These are phyloP conservation scores for Mycena crocata DNA, from an alignment of 768 basidiomycete species.

Conservation along the genomic window DNA sequence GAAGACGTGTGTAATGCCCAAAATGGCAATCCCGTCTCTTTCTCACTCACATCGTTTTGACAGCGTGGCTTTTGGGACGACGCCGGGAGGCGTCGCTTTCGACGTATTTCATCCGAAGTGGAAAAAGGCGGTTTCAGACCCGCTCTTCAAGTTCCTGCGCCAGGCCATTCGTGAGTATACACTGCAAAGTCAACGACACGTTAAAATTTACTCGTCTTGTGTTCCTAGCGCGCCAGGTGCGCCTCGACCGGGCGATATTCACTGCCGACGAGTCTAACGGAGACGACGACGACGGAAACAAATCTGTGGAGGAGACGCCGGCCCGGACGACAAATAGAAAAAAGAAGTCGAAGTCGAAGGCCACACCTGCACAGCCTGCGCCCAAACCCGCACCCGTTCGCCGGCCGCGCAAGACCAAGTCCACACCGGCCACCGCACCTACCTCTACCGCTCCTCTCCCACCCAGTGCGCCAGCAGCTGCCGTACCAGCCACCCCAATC, in stretches of 20 bases:
- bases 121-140: not conserved
- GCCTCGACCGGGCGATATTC: not conserved
- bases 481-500: too few relatives aligned
- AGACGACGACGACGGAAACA: not conserved
- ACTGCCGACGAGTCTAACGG: not conserved
- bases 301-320: not conserved
- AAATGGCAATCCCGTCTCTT: not conserved
- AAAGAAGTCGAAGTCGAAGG: too few relatives aligned
- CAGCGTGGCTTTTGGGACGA: not conserved
- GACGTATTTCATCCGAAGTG: not conserved
- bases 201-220: not conserved
- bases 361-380: too few relatives aligned
- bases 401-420: too few relatives aligned
- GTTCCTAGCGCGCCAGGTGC: not conserved
- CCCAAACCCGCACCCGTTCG: too few relatives aligned
- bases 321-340: too few relatives aligned
- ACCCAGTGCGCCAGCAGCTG: too few relatives aligned
- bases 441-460: too few relatives aligned
- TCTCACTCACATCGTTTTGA: not conserved
- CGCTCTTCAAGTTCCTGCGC: not conserved
- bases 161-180: not conserved
- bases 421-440: too few relatives aligned
- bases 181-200: too few relatives aligned
- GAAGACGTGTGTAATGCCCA: not conserved
- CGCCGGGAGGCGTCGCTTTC: not conserved